phyloP scores from a whole-genome alignment of 805 yeast genomes.

The Cyberlindnera misumaiensis region DNA sequence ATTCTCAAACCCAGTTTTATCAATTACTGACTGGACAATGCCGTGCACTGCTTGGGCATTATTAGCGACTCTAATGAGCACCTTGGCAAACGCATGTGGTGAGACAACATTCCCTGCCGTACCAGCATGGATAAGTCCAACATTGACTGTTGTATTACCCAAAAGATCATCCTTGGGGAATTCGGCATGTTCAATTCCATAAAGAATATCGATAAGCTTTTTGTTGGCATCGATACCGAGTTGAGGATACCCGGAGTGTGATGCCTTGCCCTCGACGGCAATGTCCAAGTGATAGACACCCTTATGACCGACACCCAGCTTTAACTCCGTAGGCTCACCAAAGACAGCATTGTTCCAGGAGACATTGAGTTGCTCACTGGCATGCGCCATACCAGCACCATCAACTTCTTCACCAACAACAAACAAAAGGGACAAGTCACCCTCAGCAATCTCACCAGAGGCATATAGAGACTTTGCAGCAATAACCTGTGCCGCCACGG shows the following conservation, averaged over 20 bases:
- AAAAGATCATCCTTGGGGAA: conserved; percentile 47
- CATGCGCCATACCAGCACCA: conserved; percentile 55
- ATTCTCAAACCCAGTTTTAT: conserved; percentile 23
- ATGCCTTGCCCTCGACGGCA: conserved; percentile 46
- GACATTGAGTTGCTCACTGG: conserved; percentile 28
- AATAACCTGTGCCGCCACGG: conserved; percentile 55
- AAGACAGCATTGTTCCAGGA: conserved; percentile 57
- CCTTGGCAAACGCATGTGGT: conserved; percentile 43
- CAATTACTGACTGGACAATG: conserved; percentile 24
- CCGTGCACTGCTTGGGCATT: conserved; percentile 32
- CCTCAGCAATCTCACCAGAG: conserved; percentile 34
- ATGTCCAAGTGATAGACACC: conserved; percentile 42
- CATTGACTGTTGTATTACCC: conserved; percentile 57
- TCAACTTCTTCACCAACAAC: conserved; percentile 71
- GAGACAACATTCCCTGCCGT: conserved; percentile 65
- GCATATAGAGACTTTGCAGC: conserved; percentile 43
- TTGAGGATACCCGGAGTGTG: conserved; percentile 68
- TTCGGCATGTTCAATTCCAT: conserved; percentile 34
- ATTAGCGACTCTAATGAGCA: conserved; percentile 49
- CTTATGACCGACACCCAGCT: conserved; percentile 65
- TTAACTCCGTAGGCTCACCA: conserved; percentile 72
- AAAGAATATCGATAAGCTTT: conserved; percentile 44
- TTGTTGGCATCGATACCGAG: conserved; percentile 58
- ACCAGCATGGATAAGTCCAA: conserved; percentile 54
- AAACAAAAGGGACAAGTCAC: conserved; percentile 51